phyloP scores from a whole-genome alignment of 1,284 basidiomycete genomes.

The Anthracocystis walkeri region DNA sequence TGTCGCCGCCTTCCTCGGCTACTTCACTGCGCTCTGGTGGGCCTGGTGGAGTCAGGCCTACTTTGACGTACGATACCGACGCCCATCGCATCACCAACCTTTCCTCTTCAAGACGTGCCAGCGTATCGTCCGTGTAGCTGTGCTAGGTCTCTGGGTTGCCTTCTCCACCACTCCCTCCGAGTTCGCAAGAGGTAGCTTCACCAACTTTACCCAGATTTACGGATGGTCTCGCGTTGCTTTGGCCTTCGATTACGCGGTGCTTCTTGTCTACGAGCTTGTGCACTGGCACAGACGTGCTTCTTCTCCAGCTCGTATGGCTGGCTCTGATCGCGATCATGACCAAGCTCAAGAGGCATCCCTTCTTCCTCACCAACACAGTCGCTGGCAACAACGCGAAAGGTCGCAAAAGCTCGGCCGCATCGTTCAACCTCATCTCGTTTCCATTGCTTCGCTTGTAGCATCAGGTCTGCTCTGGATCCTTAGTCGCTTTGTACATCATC shows the following conservation, averaged over 20 bases:
- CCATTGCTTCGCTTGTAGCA: slow-evolving; percentile 21
- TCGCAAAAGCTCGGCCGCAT: background rate
- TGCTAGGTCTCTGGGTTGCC: slow-evolving; percentile 46
- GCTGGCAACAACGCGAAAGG: background rate
- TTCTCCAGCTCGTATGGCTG: background rate
- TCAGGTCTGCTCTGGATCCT: slow-evolving; percentile 46
- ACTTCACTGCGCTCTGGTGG: slow-evolving; percentile 50
- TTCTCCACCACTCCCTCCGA: slow-evolving; percentile 52
- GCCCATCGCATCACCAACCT: slow-evolving; percentile 15
- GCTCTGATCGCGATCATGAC: background rate
- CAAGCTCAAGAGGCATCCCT: background rate
- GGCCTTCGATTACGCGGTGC: slow-evolving; percentile 22
- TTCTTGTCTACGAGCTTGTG: slow-evolving; percentile 18
- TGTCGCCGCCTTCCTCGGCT: slow-evolving; percentile 42
- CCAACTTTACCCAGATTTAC: slow-evolving; percentile 48
- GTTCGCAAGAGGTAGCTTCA: slow-evolving; percentile 40
- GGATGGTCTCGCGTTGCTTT: slow-evolving; percentile 32
- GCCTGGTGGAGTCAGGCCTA: slow-evolving; percentile 49
- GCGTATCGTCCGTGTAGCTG: slow-evolving; percentile 34
- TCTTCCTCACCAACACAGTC: background rate
- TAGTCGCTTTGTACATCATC: slow-evolving; percentile 25
- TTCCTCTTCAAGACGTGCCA: slow-evolving; percentile 32
- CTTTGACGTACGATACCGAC: slow-evolving; percentile 47
- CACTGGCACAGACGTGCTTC: slow-evolving; percentile 6
- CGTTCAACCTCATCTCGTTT: slow-evolving; percentile 23